phyloP scores from a whole-genome alignment of 768 basidiomycete species.

The Amylocystis lapponica region DNA sequence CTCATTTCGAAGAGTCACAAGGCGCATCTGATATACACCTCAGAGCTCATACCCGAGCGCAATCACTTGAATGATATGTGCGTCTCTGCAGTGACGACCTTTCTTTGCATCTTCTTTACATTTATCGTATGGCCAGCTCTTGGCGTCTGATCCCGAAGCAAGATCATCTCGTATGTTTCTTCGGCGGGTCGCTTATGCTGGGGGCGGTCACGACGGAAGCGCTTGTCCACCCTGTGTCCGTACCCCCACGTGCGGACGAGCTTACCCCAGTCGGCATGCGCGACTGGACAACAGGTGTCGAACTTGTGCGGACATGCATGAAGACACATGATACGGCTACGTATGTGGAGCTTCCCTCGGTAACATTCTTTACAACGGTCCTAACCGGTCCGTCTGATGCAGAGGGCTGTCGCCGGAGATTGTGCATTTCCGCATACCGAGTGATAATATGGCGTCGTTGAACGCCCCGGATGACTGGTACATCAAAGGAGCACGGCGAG shows the following conservation, averaged over 20 bases:
- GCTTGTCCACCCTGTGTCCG: constrained; percentile 43
- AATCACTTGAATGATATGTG: constrained; percentile 28
- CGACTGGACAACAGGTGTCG: constrained; percentile 79
- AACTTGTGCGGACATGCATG: constrained; percentile 85
- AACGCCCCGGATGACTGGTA: constrained; percentile 74
- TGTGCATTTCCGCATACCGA: constrained; percentile 71
- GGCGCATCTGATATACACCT: constrained; percentile 66
- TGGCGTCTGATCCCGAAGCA: constrained; percentile 85
- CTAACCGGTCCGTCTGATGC: neutral
- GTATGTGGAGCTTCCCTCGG: too few species aligned
- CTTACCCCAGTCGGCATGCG: constrained; percentile 57
- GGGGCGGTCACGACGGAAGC: constrained; percentile 73
- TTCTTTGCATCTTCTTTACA: neutral
- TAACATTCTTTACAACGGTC: neutral
- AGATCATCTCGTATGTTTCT: constrained; percentile 94
- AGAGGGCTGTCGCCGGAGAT: constrained; percentile 90
- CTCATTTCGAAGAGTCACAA: constrained; percentile 61
- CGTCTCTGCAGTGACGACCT: constrained; percentile 19
- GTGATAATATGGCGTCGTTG: constrained; percentile 43
- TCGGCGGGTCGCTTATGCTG: constrained; percentile 87
- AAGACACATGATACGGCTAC: constrained; percentile 78
- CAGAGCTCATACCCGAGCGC: constrained; percentile 68
- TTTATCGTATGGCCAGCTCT: constrained; percentile 31
- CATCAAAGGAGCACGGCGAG: constrained; percentile 75
- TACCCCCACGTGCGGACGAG: constrained; percentile 61